phyloP scores from a whole-genome alignment of 345 rosid genomes.

The Viola odorata region DNA sequence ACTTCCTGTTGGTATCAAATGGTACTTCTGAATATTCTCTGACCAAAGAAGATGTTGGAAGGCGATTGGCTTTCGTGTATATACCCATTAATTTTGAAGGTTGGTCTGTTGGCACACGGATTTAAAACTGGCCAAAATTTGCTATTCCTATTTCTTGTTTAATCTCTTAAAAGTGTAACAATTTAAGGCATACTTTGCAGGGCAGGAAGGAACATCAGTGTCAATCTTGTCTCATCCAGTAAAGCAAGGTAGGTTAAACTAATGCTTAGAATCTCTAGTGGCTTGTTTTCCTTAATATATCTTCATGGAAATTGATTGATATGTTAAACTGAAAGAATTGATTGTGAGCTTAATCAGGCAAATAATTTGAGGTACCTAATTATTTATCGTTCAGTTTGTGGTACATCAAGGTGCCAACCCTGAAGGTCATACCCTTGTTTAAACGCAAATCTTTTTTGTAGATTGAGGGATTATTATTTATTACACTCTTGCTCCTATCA shows the following conservation, averaged over 20 bases:
- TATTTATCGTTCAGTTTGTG: neutral
- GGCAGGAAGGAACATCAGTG: conserved; percentile 76
- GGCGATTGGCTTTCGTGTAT: conserved; percentile 60
- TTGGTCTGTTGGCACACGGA: conserved; percentile 18
- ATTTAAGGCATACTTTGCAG: conserved; percentile 38
- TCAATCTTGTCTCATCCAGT: conserved; percentile 54
- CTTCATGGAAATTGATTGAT: neutral
- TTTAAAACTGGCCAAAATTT: too few species aligned
- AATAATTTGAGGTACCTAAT: too few species aligned
- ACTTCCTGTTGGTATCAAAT: conserved; percentile 45
- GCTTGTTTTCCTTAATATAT: neutral
- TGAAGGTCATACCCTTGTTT: neutral
- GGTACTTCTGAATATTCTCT: conserved; percentile 80
- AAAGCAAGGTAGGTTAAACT: conserved; percentile 62
- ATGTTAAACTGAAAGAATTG: neutral
- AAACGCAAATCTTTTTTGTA: too few species aligned
- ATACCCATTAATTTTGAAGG: conserved; percentile 95
- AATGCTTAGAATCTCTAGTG: neutral
- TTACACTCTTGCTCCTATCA: neutral
- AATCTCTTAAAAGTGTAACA: neutral
- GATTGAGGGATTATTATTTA: too few species aligned
- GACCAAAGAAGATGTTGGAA: conserved; percentile 85
- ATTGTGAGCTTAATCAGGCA: too few species aligned
- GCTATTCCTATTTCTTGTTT: conserved; percentile 5
- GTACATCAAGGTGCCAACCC: neutral